Conservation (phyloP, 2,329 filamentous ascomycete species). For the Penicillium freii region DNA sequence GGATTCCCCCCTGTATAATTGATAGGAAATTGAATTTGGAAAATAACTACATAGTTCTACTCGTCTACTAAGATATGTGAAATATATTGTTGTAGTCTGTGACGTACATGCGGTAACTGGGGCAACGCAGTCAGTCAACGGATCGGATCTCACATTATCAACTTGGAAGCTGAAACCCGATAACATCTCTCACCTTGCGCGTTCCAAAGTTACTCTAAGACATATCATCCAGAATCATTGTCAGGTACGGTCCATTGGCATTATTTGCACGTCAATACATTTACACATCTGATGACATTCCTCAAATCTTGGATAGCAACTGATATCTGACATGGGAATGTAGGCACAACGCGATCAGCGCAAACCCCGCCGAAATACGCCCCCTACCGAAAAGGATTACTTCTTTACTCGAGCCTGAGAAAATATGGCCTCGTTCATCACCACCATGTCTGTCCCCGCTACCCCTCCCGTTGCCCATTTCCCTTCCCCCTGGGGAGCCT, state of each 20-base stretch:
- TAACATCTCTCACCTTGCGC: constrained; percentile 10
- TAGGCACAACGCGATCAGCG: constrained; percentile 26
- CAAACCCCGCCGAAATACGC: constrained; percentile 19
- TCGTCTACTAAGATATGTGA: background rate
- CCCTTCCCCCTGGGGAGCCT: constrained; percentile 29
- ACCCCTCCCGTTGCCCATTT: constrained; percentile 34
- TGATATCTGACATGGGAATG: constrained; percentile 25
- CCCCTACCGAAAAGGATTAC: constrained; percentile 12
- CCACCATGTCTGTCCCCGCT: constrained; percentile 68
- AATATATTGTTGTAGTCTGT: background rate
- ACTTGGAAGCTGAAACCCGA: constrained; percentile 12
- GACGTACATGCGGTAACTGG: constrained; percentile 12
- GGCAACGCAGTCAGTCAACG: constrained; percentile 12
- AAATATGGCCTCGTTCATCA: constrained; percentile 73
- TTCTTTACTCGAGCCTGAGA: background rate
- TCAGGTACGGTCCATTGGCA: background rate
- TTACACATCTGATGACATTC: background rate
- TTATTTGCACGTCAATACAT: background rate
- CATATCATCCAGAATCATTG: background rate
- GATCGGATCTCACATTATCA: constrained; percentile 9
- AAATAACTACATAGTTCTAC: background rate
- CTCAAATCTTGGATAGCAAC: background rate
- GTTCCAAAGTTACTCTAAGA: background rate
- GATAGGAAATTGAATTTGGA: background rate
- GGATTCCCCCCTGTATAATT: constrained; percentile 3